Evolutionary conservation across 148 eudicot genomes (phyloP), one percentile per base, ranked within the genome.

Genomic region (Amaranthus cruentus): DNA sequence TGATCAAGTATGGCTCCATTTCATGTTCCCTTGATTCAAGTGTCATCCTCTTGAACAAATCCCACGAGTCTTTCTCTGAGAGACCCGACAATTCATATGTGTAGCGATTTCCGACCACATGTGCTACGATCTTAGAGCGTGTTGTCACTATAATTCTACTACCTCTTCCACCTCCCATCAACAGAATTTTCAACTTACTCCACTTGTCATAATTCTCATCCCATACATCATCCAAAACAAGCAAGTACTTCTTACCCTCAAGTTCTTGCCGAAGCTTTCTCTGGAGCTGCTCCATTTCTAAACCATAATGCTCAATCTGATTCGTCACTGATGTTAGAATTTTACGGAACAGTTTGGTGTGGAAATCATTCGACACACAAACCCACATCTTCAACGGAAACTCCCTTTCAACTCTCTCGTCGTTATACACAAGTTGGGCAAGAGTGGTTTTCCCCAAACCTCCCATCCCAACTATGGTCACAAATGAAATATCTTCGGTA

Each of bases 61-160:
- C 10, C 80, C 81, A 78, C 0, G 84, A 74, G 67, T 80, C 72
- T 5, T 60, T 76, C 0, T 74, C 73, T 3, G 83, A 69, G 6
- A 88, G 76, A 14, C 80, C 77, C 1, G 64, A 5, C 57, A 85
- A 46, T 46, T 76, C 53, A 43, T 76, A 62, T 0, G 47, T 6
- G 0, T 57, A 47, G 74, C 55, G 13, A 10, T 73, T 46, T 13
- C 84, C 86, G 1, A 78, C 73, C 10, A 65, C 48, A 2, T 54
- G 55, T 18, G 83, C 81, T 10, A 74, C 80, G 38, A 4, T 21
- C 4, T 42, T 64, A 6, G 81, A 80, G 4, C 87, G 84, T 4
- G 87, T 80, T 13, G 91, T 84, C 46, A 84, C 77, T 18, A 86
- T 3, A 68, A 86, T 66, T 64, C 72, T 75, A 58, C 86, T 82